A percentile compares a stretch with the other conserved stretches of the same genome.
These are phyloP conservation scores for Tolypocladium tundrense DNA, from an alignment of 2,329 filamentous ascomycete species.

Conservation along the genomic window DNA sequence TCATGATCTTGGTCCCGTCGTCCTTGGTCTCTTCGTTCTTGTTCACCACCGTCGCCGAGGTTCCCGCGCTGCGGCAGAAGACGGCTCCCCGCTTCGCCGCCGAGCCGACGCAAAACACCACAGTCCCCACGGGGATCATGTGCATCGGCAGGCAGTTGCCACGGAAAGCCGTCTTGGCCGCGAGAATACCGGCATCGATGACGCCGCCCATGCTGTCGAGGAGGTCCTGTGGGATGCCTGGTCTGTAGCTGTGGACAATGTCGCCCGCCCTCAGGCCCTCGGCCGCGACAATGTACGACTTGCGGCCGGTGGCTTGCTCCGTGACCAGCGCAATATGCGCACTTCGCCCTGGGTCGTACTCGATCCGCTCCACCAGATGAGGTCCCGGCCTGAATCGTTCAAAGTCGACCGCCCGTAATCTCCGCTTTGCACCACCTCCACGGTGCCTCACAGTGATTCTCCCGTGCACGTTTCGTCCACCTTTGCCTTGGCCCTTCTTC, in stretches of 20 bases:
- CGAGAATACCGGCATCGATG: conserved; percentile 90
- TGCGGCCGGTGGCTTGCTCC: conserved; percentile 59
- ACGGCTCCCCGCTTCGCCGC: conserved; percentile 65
- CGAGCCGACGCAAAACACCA: conserved; percentile 82
- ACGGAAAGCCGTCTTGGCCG: conserved; percentile 84
- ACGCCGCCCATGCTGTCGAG: conserved; percentile 86
- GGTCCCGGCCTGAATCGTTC: conserved; percentile 66
- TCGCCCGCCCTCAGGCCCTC: conserved; percentile 91
- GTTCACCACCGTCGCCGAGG: conserved; percentile 76
- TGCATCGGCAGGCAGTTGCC: conserved; percentile 93
- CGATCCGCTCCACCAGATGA: conserved; percentile 85
- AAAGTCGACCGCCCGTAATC: conserved; percentile 90
- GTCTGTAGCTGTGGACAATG: conserved; percentile 80
- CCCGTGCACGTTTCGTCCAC: conserved; percentile 83
- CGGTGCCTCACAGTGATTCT: conserved; percentile 81
- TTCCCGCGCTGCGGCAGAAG: conserved; percentile 91
- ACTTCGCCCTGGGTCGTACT: conserved; percentile 88
- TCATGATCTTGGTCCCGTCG: conserved; percentile 50
- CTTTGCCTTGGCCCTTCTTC: conserved; percentile 87
- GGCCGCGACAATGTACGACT: conserved; percentile 90
- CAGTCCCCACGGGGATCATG: conserved; percentile 91
- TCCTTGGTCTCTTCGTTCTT: conserved; percentile 69
- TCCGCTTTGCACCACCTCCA: conserved; percentile 83
- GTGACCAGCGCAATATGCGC: conserved; percentile 86
- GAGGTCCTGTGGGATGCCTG: conserved; percentile 78